A percentile compares a stretch with the other conserved stretches of the same genome.
phyloP scores from a whole-genome alignment of 495 filamentous ascomycete genomes.

The Thermochaetoides thermophila region DNA sequence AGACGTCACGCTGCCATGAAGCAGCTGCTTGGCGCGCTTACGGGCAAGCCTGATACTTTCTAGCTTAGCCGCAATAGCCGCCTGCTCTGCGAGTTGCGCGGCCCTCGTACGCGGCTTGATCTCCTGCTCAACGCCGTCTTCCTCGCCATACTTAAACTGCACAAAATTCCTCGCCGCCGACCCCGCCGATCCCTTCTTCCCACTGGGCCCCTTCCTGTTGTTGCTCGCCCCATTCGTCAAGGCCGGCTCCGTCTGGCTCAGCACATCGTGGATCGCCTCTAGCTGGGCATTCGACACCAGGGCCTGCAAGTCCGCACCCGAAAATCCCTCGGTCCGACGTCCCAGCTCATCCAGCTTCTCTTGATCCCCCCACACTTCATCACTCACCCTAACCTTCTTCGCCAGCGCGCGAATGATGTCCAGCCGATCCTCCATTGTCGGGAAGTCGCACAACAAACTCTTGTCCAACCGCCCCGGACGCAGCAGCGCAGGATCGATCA shows the following conservation, averaged over 20 bases:
- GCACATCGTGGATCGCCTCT: slow-evolving; percentile 86
- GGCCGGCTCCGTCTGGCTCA: slow-evolving; percentile 45
- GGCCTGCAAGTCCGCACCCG: slow-evolving; percentile 87
- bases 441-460: slow-evolving; percentile 77
- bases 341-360: slow-evolving; percentile 54
- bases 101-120: slow-evolving; percentile 36
- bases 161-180: slow-evolving; percentile 42
- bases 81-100: slow-evolving; percentile 54
- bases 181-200: not conserved
- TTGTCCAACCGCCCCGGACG: slow-evolving; percentile 87
- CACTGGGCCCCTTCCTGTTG: slow-evolving; percentile 19
- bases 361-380: slow-evolving; percentile 38
- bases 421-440: slow-evolving; percentile 55
- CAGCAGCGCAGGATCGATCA: slow-evolving; percentile 86
- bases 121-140: slow-evolving; percentile 24
- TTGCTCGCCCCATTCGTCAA: slow-evolving; percentile 1
- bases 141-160: slow-evolving; percentile 68
- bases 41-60: slow-evolving; percentile 54
- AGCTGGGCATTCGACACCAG: slow-evolving; percentile 92
- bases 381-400: slow-evolving; percentile 55
- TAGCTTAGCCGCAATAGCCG: slow-evolving; percentile 59
- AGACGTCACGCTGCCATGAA: slow-evolving; percentile 25
- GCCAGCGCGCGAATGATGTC: slow-evolving; percentile 78
- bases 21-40: slow-evolving; percentile 41
- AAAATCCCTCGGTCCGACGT: slow-evolving; percentile 71